Evolutionary conservation across 805 yeast species (phyloP), one percentile per base, ranked within the genome.

Genomic region (Kuraishia ogatae): DNA sequence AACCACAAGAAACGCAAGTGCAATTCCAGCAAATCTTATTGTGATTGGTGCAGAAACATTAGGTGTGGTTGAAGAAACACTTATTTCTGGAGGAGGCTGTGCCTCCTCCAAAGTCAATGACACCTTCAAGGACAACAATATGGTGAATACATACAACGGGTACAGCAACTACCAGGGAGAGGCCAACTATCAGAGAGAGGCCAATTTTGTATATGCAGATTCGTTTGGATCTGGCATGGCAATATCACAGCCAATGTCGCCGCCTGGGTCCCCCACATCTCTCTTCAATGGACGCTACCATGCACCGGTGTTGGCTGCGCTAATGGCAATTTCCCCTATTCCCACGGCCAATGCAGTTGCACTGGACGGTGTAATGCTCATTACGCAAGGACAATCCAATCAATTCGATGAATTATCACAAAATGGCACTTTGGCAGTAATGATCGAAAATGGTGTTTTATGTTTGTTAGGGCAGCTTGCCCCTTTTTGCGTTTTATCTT

Each of bases 251-350:
- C 17, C 17, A 4, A 35, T 35, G 43, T 35, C 43, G n/a, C 43
- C 43, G 4, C 43, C 43, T 10, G 17, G 43, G 7, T 35, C 43
- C n/a, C 43, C 43, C 43, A 35, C 15, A 8, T 35, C 43, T 15
- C 43, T 35, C 13, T 35, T 35, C 43, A 35, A 35, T 35, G 43
- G 43, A 17, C 57, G 60, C 1, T 59, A 58, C 19, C 58, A 57
- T 46, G 66, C 66, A 1, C 72, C 72, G 1, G 63, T 68, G 6
- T 52, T 68, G 24, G 66, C 72, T 1, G 64, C 72, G 2, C 55
- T 68, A 28, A 53, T 68, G 20, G 69, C 70, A 10, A 43, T 67
- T 13, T 49, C 13, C 29, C 29, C 29, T 26, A 26, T 26, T 26
- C 29, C 29, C 29, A 26, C 29, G 10, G 29, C 10, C 10, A 26